These are phyloP conservation scores for Diddensiella caesifluorescens DNA, from an alignment of 805 yeast species.

Conservation along the genomic window DNA sequence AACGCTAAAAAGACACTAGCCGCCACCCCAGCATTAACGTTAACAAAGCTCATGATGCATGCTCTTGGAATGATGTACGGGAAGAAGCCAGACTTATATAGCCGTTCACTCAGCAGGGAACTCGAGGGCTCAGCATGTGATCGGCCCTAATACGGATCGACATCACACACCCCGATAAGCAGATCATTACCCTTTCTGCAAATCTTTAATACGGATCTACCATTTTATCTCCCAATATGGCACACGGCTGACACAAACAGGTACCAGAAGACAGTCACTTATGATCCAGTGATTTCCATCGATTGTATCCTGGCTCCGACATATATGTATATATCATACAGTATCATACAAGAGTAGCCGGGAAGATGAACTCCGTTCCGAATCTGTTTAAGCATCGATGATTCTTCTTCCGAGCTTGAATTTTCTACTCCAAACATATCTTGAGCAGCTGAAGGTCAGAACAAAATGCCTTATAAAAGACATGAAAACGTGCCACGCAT, in stretches of 20 bases:
- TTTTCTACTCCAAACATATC: too few relatives aligned
- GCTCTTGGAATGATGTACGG: neutral
- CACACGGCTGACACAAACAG: neutral
- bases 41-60: slow-evolving; percentile 11
- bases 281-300: too few relatives aligned
- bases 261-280: too few relatives aligned
- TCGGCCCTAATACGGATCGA: neutral
- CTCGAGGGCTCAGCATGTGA: neutral
- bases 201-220: neutral
- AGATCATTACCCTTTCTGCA: neutral
- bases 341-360: too few relatives aligned
- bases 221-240: neutral
- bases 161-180: neutral
- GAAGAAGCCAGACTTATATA: neutral
- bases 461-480: too few relatives aligned
- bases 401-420: too few relatives aligned
- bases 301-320: too few relatives aligned
- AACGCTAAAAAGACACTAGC: slow-evolving; percentile 13
- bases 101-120: neutral
- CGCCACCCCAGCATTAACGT: slow-evolving; percentile 10
- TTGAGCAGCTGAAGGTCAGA: too few relatives aligned
- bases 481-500: too few relatives aligned
- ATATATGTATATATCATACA: too few relatives aligned
- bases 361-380: too few relatives aligned
- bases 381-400: too few relatives aligned